Evolutionary conservation across 2,329 filamentous ascomycete species (phyloP).

Genomic region (Xylariaceae sp.): DNA sequence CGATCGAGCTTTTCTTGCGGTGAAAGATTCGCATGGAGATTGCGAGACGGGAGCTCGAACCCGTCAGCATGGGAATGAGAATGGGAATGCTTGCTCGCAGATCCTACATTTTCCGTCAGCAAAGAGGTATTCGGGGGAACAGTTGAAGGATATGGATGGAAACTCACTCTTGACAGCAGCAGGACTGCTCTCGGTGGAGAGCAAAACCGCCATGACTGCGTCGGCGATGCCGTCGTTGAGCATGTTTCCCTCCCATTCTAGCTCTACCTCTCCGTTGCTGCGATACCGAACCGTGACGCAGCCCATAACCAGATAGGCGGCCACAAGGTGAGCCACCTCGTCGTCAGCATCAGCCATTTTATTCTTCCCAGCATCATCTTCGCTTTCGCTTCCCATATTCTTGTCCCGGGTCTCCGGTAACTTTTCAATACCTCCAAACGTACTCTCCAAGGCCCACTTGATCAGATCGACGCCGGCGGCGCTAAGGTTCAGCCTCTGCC

Average conservation of each 20-base stretch:
- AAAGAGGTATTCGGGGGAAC: too few species aligned
- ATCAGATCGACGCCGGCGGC: slow-evolving; percentile 89
- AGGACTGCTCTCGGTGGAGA: slow-evolving; percentile 88
- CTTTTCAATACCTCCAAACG: slow-evolving; percentile 80
- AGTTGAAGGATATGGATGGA: too few species aligned
- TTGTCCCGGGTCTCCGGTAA: slow-evolving; percentile 49
- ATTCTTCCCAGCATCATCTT: slow-evolving; percentile 23
- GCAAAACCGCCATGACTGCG: slow-evolving; percentile 85
- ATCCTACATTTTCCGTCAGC: slow-evolving; percentile 41
- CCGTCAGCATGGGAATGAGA: slow-evolving; percentile 43
- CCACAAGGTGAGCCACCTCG: slow-evolving; percentile 50
- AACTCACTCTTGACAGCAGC: slow-evolving; percentile 83
- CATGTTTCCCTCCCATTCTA: slow-evolving; percentile 98
- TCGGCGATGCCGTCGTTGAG: slow-evolving; percentile 98
- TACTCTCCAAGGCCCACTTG: slow-evolving; percentile 88
- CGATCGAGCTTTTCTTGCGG: slow-evolving; percentile 75
- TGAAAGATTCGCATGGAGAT: slow-evolving; percentile 68
- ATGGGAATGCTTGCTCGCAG: slow-evolving; percentile 53
- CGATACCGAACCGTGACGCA: slow-evolving; percentile 78
- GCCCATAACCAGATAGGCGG: slow-evolving; percentile 75
- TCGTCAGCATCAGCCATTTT: slow-evolving; percentile 57
- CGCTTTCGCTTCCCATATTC: slow-evolving; percentile 35
- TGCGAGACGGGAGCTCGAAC: slow-evolving; percentile 46
- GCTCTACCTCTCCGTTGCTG: slow-evolving; percentile 71
- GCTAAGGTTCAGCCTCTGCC: slow-evolving; percentile 80